Conservation (phyloP, 2,329 filamentous ascomycete genomes). For the Fonsecaea multimorphosa region DNA sequence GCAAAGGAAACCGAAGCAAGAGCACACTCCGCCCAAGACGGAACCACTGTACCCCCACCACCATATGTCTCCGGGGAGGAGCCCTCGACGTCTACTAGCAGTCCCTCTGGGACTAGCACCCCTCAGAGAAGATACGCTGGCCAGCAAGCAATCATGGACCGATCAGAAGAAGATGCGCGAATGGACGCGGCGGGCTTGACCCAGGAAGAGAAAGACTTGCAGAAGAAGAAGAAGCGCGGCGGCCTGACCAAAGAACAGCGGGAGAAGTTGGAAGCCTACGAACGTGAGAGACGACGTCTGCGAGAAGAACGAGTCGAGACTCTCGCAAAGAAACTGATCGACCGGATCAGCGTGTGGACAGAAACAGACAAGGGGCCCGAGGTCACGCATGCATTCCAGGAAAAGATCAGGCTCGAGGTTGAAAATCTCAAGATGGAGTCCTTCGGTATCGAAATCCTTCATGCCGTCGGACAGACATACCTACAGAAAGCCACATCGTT, state of each 20-base stretch:
- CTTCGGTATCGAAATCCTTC: slow-evolving; percentile 93
- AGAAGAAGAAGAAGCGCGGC: slow-evolving; percentile 87
- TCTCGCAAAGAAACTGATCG: slow-evolving; percentile 81
- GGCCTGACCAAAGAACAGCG: slow-evolving; percentile 88
- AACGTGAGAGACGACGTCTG: slow-evolving; percentile 80
- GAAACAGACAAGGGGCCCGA: slow-evolving; percentile 90
- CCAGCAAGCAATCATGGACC: slow-evolving; percentile 86
- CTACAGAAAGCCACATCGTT: slow-evolving; percentile 84
- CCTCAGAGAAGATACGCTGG: slow-evolving; percentile 65
- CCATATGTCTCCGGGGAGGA: slow-evolving; percentile 34
- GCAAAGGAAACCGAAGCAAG: slow-evolving; percentile 42
- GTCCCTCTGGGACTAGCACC: slow-evolving; percentile 48
- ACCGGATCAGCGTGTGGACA: slow-evolving; percentile 92
- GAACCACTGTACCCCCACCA: slow-evolving; percentile 33
- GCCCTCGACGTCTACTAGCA: slow-evolving; percentile 22
- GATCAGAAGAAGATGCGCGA: slow-evolving; percentile 76
- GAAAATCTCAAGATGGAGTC: slow-evolving; percentile 99
- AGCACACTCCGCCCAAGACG: slow-evolving; percentile 18
- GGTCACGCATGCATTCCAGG: slow-evolving; percentile 86
- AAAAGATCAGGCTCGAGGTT: slow-evolving; percentile 91
- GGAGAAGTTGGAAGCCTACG: slow-evolving; percentile 86
- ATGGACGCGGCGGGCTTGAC: slow-evolving; percentile 69
- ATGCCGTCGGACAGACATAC: slow-evolving; percentile 92
- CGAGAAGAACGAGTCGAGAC: slow-evolving; percentile 89
- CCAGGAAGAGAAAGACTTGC: slow-evolving; percentile 75